A percentile compares a stretch with the other conserved stretches of the same genome.
Evolutionary conservation across 345 rosid genomes (phyloP).

Genomic region (Dipteronia sinensis): DNA sequence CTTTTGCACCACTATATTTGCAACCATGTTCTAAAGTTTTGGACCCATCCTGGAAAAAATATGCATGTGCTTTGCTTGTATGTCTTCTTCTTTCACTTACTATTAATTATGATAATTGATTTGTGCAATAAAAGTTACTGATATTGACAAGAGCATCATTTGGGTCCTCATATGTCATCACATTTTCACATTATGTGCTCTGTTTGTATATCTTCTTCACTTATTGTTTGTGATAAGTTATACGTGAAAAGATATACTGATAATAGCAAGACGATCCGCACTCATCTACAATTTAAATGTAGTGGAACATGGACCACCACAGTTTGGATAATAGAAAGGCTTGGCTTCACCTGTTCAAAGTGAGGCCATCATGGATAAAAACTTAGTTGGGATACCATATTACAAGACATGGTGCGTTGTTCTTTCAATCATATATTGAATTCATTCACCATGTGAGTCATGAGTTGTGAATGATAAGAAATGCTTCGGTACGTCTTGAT

Average conservation of each 20-base stretch:
- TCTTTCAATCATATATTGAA: neutral
- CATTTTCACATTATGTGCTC: no score
- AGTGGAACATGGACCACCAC: neutral
- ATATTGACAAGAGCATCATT: no score
- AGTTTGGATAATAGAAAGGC: neutral
- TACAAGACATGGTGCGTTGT: neutral
- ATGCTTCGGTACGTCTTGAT: no score
- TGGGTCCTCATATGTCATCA: no score
- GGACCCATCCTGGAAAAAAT: constrained; percentile 2
- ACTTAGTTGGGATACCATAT: no score
- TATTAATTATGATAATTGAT: neutral
- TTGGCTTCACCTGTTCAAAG: no score
- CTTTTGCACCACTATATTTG: constrained; percentile 7
- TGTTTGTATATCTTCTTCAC: no score
- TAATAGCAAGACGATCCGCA: neutral
- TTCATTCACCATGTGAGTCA: no score
- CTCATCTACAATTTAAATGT: neutral
- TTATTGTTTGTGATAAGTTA: no score
- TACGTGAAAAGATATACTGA: neutral
- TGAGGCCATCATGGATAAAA: no score
- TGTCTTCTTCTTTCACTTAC: neutral
- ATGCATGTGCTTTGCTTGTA: neutral
- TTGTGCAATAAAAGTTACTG: no score
- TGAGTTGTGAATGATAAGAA: no score
- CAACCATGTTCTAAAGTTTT: neutral